phyloP scores from a whole-genome alignment of 768 basidiomycete species.

The Lyophyllum semitale region DNA sequence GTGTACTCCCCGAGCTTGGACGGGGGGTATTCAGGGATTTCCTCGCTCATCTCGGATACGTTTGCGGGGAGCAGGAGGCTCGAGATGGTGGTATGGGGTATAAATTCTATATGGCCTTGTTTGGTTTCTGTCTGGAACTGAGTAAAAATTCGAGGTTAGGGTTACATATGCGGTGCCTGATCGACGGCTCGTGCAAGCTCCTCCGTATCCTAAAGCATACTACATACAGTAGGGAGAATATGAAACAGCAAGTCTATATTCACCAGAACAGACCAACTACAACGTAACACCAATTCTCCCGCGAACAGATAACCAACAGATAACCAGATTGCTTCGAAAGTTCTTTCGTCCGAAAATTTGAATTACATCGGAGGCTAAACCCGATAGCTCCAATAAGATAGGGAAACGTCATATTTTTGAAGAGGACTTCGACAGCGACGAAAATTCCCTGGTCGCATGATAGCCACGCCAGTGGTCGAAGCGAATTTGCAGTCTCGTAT shows the following conservation, averaged over 20 bases:
- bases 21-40: slow-evolving; percentile 44
- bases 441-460: background rate
- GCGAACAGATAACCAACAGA: too few relatives aligned
- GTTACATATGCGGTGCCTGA: background rate
- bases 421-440: background rate
- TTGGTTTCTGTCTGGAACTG: slow-evolving; percentile 13
- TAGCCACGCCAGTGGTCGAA: background rate
- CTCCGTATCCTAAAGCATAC: too few relatives aligned
- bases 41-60: slow-evolving; percentile 32
- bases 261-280: background rate
- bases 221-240: too few relatives aligned
- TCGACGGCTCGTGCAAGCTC: background rate
- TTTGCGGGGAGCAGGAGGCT: slow-evolving; percentile 19
- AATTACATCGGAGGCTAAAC: slow-evolving; percentile 3
- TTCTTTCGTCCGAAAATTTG: background rate
- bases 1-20: slow-evolving; percentile 91
- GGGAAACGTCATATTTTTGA: background rate
- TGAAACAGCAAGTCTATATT: background rate
- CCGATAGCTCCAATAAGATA: slow-evolving; percentile 12
- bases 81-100: slow-evolving; percentile 31
- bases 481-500: background rate
- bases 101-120: slow-evolving; percentile 23
- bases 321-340: too few relatives aligned
- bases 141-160: slow-evolving; percentile 1
- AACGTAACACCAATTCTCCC: too few relatives aligned